Base-by-base conservation (phyloP, 108 stramenopile genomes). In the Fragilaria radians region DNA sequence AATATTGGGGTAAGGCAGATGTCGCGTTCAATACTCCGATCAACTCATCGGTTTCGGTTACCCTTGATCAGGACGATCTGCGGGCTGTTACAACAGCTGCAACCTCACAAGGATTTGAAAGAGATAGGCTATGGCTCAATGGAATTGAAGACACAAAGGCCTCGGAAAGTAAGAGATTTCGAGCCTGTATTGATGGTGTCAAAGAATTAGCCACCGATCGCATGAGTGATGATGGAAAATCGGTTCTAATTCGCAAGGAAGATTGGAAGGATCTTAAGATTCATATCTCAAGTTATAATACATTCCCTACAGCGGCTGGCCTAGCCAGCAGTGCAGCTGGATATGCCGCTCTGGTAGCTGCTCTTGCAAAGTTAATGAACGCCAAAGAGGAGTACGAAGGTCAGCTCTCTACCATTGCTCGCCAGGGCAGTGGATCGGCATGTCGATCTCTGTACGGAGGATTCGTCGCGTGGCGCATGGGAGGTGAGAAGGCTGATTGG, bases 1-100 rank as follows among this genome's bases (percentile, higher is more conserved):
- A 98, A 66, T 98, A 98, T 74, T 98, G 97, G 97, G 97, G 97
- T 51, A 98, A 98, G 71, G 86, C 81, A 47, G 81, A 88, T 68
- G 68, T 73, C 27, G 76, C 87, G 21, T 85, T 74, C 67, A 98
- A 98, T 79, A 98, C 97, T 9, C 97, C 97, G 25, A 95, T 95
- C 73, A 98, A 98, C 74, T 73, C 70, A 53, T 84, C 83, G 5
- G 83, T 94, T 21, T 80, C 77, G 23, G 83, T 98, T 28, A 98
- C 98, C 0, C 78, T 99, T 59, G 74, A 94, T 72, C 95, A 96
- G 72, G 66, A 59, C 27, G 96, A 97, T 65, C 61, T 99, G 46
- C 77, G 81, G 25, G 93, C 98, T 51, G 92, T 96, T 23, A 99
- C 98, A 4, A 96, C 94, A 4, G 94, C 95, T 1, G 78, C 93